These are phyloP conservation scores for Pythium grandisporangium DNA, from an alignment of 352 stramenopile genomes.

Conservation along the genomic window DNA sequence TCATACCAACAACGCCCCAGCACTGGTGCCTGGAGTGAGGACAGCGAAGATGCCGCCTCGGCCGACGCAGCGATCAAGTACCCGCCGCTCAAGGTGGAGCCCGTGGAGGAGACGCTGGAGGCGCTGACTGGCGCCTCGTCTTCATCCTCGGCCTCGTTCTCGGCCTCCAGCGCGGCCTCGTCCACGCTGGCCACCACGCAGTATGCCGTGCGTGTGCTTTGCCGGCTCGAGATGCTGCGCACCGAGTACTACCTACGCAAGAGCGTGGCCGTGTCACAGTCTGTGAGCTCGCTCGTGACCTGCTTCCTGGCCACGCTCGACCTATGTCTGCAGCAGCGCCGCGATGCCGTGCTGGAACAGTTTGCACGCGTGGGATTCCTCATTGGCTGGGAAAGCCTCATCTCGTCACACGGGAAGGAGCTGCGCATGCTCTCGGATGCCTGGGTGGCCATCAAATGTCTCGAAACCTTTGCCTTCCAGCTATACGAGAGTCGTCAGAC, in stretches of 20 bases:
- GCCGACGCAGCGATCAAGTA: constrained; percentile 38
- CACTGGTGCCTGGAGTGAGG: too few species aligned
- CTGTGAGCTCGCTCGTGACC: constrained; percentile 70
- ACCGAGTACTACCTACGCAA: constrained; percentile 79
- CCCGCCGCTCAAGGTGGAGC: constrained; percentile 50
- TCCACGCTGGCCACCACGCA: constrained; percentile 35
- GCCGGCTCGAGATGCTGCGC: constrained; percentile 66
- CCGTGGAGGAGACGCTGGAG: constrained; percentile 43
- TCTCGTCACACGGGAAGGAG: constrained; percentile 94
- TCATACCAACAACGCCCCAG: too few species aligned
- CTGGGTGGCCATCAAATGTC: constrained; percentile 83
- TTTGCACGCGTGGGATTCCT: constrained; percentile 73
- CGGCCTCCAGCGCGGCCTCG: too few species aligned
- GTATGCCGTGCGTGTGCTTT: constrained; percentile 55
- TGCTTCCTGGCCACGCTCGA: constrained; percentile 76
- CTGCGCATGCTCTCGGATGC: constrained; percentile 92
- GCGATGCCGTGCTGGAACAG: constrained; percentile 56
- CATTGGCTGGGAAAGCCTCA: constrained; percentile 92
- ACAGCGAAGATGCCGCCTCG: constrained; percentile 24
- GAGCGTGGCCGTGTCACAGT: constrained; percentile 75
- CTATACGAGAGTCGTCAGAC: constrained; percentile 27
- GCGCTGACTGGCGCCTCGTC: too few species aligned
- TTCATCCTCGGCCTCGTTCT: too few species aligned
- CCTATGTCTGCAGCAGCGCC: constrained; percentile 50
- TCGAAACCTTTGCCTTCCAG: constrained; percentile 81